Percentiles rank a stretch among this genome's conserved stretches.
These are phyloP conservation scores for Pseudohyphozyma bogoriensis DNA, from an alignment of 768 basidiomycete genomes.

Conservation along the genomic window DNA sequence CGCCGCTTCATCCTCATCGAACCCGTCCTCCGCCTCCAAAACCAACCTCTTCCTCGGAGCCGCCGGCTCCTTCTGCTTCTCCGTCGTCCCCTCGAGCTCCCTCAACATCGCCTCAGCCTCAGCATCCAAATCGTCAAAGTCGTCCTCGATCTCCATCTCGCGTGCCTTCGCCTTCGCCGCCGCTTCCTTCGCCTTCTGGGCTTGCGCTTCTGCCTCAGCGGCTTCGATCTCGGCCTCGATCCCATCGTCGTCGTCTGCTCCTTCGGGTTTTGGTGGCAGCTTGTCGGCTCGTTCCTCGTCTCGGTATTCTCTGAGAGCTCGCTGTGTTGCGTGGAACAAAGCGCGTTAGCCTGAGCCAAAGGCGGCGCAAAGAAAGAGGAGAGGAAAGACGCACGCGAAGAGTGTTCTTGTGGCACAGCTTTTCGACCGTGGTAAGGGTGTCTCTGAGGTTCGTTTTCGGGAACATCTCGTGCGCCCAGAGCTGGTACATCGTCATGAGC, in stretches of 20 bases:
- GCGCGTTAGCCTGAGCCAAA: not conserved
- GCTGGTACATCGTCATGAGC: constrained; percentile 74
- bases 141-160: constrained; percentile 28
- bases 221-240: too few relatives aligned
- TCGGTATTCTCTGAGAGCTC: constrained; percentile 17
- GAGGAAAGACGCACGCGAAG: constrained; percentile 57
- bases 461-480: constrained; percentile 89
- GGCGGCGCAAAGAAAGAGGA: not conserved
- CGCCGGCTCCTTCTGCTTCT: constrained; percentile 27
- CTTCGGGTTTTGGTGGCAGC: not conserved
- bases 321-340: constrained; percentile 30
- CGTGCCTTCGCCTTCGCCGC: constrained; percentile 1
- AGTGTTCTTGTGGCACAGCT: constrained; percentile 69
- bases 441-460: constrained; percentile 81
- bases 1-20: not conserved
- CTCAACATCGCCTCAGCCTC: constrained; percentile 33
- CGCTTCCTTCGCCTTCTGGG: not conserved
- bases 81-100: constrained; percentile 5
- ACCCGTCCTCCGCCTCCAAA: not conserved
- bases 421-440: constrained; percentile 76
- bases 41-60: not conserved
- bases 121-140: constrained; percentile 48
- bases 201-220: not conserved
- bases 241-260: constrained; percentile 11
- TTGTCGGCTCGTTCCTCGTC: constrained; percentile 2